Percentiles rank a stretch among this genome's conserved stretches.
phyloP scores from a whole-genome alignment of 2,329 filamentous ascomycete species.

The Verticillium nubilum region DNA sequence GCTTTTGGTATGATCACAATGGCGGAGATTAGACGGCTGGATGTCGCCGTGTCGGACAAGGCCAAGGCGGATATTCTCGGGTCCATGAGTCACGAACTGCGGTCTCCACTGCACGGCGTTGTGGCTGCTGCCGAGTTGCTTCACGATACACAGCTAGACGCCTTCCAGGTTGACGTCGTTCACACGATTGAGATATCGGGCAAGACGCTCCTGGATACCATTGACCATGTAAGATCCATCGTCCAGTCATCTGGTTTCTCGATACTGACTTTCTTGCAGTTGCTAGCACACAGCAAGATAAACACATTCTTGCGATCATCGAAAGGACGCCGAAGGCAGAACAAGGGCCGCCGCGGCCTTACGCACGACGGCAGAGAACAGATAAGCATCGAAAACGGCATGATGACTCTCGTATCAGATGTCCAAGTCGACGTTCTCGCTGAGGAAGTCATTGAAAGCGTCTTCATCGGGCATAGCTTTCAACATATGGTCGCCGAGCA shows the following conservation, averaged over 20 bases:
- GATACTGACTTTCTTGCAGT: constrained; percentile 5
- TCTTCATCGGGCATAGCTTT: constrained; percentile 31
- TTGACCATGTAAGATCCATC: constrained; percentile 33
- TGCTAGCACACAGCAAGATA: constrained; percentile 47
- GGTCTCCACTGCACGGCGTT: constrained; percentile 52
- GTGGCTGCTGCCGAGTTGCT: constrained; percentile 46
- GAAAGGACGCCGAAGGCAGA: constrained; percentile 12
- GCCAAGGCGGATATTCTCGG: constrained; percentile 51
- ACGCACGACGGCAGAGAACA: constrained; percentile 5
- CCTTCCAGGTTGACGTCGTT: constrained; percentile 35
- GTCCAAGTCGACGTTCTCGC: constrained; percentile 27
- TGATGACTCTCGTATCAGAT: constrained; percentile 22
- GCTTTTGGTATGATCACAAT: constrained; percentile 49
- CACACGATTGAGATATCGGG: constrained; percentile 44
- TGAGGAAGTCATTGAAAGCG: constrained; percentile 33
- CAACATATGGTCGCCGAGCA: constrained; percentile 22
- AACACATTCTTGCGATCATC: constrained; percentile 23
- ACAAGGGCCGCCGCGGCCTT: constrained; percentile 7
- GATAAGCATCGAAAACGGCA: constrained; percentile 12
- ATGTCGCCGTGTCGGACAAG: constrained; percentile 25
- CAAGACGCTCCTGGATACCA: constrained; percentile 41
- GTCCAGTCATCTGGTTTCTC: background rate
- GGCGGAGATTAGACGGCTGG: constrained; percentile 45
- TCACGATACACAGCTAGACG: constrained; percentile 35
- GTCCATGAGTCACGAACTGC: constrained; percentile 51